These are phyloP conservation scores for Papiliotrema flavescens DNA, from an alignment of 1,284 basidiomycete genomes.

Conservation along the genomic window DNA sequence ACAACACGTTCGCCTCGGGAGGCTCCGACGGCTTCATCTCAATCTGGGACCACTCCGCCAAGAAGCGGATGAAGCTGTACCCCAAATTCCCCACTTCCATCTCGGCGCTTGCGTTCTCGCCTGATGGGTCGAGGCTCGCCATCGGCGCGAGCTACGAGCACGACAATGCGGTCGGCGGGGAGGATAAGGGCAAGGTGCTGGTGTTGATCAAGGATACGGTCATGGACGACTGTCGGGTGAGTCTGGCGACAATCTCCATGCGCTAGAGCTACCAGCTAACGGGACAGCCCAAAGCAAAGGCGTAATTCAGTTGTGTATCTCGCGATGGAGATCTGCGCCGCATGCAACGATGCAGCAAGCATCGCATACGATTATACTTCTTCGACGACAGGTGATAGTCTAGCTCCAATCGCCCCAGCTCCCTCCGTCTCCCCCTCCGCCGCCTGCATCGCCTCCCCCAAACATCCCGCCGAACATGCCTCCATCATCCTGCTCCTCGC, in stretches of 20 bases:
- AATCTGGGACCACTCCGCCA: conserved; percentile 95
- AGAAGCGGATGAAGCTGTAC: conserved; percentile 89
- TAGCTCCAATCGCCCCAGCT: conserved; percentile 32
- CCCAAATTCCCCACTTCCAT: conserved; percentile 72
- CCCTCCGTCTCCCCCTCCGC: conserved; percentile 21
- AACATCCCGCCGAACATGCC: conserved; percentile 20
- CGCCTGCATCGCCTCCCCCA: conserved; percentile 19
- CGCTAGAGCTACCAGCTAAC: not conserved
- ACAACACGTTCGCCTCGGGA: conserved; percentile 91
- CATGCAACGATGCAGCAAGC: not conserved
- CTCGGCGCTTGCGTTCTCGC: conserved; percentile 72
- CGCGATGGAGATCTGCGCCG: no score
- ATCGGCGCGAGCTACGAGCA: conserved; percentile 85
- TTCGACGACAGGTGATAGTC: not conserved
- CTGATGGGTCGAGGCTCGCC: conserved; percentile 74
- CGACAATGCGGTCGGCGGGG: conserved; percentile 59
- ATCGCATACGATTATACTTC: not conserved
- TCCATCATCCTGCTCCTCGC: conserved; percentile 16
- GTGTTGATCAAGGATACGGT: conserved; percentile 47
- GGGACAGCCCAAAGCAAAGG: conserved; percentile 32
- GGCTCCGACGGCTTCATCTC: conserved; percentile 89
- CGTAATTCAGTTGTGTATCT: no score
- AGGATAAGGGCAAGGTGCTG: conserved; percentile 38
- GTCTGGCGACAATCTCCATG: conserved; percentile 8
- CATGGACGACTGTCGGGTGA: conserved; percentile 50